Base-by-base conservation (phyloP, 495 filamentous ascomycete species). In the Lasiosphaeria ovina region DNA sequence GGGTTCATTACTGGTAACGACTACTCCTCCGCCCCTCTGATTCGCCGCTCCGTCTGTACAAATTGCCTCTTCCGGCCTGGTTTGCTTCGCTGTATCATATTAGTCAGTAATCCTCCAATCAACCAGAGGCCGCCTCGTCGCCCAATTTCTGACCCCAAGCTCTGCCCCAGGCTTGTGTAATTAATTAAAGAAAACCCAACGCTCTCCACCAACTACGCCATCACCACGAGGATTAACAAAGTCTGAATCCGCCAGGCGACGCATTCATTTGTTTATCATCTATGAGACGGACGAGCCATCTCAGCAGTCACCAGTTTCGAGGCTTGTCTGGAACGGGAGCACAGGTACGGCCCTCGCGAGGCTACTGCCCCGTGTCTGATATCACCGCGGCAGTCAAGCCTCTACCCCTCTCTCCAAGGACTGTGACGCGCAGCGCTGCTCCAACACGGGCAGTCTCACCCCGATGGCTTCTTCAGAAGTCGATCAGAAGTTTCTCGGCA, bases 401-500 rank as follows among this genome's bases (percentile, higher is more conserved):
- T 24, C 2, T 24, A 24, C 24, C 24, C 24, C 24, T 24, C 24
- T 24, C 24, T 24, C 24, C 24, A 24, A 24, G 24, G 24, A 24
- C 24, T 24, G 24, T 24, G 24, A 24, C 24, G 24, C 24, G 24
- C 24, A 24, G 2, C 24, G 24, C 24, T 24, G 24, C 24, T 24
- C 24, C 24, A 24, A 24, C 24, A 24, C 24, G 24, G 24, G 24
- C 4, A 14, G 44, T 3, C 42, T 32, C 16, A 51, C 32, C 60
- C 24, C 24, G 24, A 98, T 97, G 94, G 93, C 95, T 74, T 92
- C 91, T 72, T 92, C 91, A 51, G 92, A 96, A 74, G 90, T 98
- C 49, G 94, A 98, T 73, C 92, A 97, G 78, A 98, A 97, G 77
- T 96, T 92, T 75, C 81, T 98, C 65, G 92, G 90, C 72, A 84